Evolutionary conservation across 2,329 filamentous ascomycete species (phyloP), one percentile per base, ranked within the genome.

Genomic region (Bipolaris cookei): DNA sequence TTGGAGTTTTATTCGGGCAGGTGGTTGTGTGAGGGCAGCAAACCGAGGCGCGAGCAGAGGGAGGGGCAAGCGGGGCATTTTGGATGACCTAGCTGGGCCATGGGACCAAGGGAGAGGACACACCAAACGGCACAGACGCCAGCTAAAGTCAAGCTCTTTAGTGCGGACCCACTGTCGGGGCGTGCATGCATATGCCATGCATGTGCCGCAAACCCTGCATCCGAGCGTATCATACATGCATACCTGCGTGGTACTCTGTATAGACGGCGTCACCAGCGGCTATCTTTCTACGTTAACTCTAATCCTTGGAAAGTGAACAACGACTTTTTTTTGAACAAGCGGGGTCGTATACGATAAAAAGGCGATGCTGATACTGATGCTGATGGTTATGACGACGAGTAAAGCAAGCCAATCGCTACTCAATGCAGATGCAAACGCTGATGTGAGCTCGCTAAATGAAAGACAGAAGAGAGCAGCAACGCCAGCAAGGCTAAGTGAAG

Each of bases 1-100:
- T 58, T 58, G 57, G 43, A 63, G 55, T 51, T 66, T 63, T 37
- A 67, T 72, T 66, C 61, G 71, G 72, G 71, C 65, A 74, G 72
- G 70, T 67, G 60, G 51, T 51, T 57, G 66, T 65, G 59, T 59
- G 57, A 53, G 54, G 42, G 50, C 48, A 34, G 54, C 54, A 53
- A 56, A 53, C 32, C 51, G 54, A 50, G 57, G 50, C 43, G 56
- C 51, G 47, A 57, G 53, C 41, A 51, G 41, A 53, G 50, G 60
- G 65, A 65, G 64, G 64, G 62, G 62, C 60, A 63, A 63, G 63
- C 62, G 63, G 63, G 63, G 63, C 63, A 64, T 60, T 20, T 51
- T 57, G 39, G 42, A 30, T 43, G 48, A 42, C 30, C 35, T 45
- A 34, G 32, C 42, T 38, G 32, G 34, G 35, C 39, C 38, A 35